Evolutionary conservation across 2,329 filamentous ascomycete genomes (phyloP).

Genomic region (Dryadomyces quercus-mongolicae): DNA sequence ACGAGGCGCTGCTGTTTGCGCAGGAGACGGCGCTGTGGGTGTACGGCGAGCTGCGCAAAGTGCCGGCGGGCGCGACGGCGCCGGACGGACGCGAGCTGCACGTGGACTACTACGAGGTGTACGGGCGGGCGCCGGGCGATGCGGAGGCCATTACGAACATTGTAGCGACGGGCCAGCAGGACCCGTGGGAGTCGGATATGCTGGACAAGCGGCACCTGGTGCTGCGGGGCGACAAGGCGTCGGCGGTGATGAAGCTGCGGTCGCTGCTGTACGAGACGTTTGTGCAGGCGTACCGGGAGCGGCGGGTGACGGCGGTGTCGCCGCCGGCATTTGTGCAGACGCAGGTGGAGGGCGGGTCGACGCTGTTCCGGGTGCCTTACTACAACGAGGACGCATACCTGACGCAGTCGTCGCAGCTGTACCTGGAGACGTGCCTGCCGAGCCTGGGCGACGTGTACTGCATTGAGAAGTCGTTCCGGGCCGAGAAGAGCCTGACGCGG

Average conservation of each 20-base stretch:
- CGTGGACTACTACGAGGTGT: conserved; percentile 66
- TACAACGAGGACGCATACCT: conserved; percentile 72
- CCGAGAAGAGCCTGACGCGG: conserved; percentile 88
- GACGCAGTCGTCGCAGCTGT: conserved; percentile 93
- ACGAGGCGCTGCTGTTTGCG: conserved; percentile 76
- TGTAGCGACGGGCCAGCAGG: conserved; percentile 50
- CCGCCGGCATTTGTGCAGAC: conserved; percentile 91
- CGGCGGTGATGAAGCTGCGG: conserved; percentile 79
- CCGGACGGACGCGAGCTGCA: conserved; percentile 79
- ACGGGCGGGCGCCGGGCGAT: conserved; percentile 68
- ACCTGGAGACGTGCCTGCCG: conserved; percentile 88
- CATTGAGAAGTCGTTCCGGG: conserved; percentile 97
- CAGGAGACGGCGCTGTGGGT: conserved; percentile 80
- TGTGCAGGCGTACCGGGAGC: conserved; percentile 63
- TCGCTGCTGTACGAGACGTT: conserved; percentile 74
- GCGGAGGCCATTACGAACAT: conserved; percentile 86
- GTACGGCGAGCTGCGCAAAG: conserved; percentile 70
- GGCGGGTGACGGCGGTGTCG: conserved; percentile 68
- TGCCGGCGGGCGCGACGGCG: conserved; percentile 66
- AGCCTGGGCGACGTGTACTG: conserved; percentile 93
- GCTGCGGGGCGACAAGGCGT: conserved; percentile 71
- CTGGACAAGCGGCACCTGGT: conserved; percentile 68
- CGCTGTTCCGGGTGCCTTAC: conserved; percentile 65
- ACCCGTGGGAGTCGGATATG: conserved; percentile 32
- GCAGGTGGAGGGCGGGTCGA: conserved; percentile 84